phyloP scores from a whole-genome alignment of 2,329 filamentous ascomycete genomes.

The Pestalotiopsis sp. region DNA sequence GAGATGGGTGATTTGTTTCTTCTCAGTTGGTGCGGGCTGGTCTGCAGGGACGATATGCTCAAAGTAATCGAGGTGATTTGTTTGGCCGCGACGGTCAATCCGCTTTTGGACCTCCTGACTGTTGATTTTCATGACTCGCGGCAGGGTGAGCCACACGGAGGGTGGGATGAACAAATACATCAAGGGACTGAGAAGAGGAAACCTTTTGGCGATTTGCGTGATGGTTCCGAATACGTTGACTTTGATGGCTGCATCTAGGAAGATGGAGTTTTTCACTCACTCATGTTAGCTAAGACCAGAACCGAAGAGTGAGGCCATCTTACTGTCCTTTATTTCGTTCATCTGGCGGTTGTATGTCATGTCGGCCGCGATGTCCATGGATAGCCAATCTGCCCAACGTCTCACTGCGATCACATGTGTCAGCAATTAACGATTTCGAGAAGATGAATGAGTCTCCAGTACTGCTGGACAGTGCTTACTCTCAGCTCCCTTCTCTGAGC shows the following conservation, averaged over 20 bases:
- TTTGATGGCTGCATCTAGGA: constrained; percentile 11
- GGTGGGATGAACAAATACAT: constrained; percentile 18
- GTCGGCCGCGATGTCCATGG: constrained; percentile 16
- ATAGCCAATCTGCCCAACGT: constrained; percentile 22
- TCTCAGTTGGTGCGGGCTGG: background rate
- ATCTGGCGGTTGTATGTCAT: constrained; percentile 15
- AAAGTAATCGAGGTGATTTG: constrained; percentile 21
- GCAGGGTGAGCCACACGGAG: background rate
- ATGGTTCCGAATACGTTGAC: constrained; percentile 13
- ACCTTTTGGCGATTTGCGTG: constrained; percentile 10
- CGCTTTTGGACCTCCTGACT: constrained; percentile 12
- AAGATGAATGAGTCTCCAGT: too few species aligned
- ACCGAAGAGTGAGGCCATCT: background rate
- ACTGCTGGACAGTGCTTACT: too few species aligned
- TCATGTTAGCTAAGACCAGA: background rate
- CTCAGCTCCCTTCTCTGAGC: constrained; percentile 5
- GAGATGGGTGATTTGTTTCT: constrained; percentile 15
- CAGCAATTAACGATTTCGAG: too few species aligned
- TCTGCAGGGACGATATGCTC: constrained; percentile 18
- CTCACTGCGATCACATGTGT: background rate
- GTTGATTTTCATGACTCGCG: background rate
- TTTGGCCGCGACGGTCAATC: constrained; percentile 16
- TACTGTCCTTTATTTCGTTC: constrained; percentile 20
- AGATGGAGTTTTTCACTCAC: constrained; percentile 13
- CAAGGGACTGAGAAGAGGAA: constrained; percentile 18